These are phyloP conservation scores for Calocera viscosa DNA, from an alignment of 768 basidiomycete genomes.

Conservation along the genomic window DNA sequence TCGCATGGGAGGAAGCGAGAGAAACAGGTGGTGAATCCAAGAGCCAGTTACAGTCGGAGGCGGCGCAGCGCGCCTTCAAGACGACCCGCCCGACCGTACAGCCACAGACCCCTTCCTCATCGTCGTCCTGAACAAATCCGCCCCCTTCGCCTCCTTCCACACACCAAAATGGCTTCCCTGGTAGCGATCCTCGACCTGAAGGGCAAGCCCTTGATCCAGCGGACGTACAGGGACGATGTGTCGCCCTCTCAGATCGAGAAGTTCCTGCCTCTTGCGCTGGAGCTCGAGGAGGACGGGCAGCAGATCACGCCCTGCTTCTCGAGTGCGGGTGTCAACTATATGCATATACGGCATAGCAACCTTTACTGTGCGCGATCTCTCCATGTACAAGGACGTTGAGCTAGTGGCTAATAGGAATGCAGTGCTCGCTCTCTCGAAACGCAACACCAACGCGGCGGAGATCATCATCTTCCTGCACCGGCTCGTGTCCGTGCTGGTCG, in stretches of 20 bases:
- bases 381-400: not conserved
- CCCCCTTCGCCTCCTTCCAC: not conserved
- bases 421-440: constrained; percentile 94
- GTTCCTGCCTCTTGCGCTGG: constrained; percentile 83
- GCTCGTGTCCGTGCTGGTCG: constrained; percentile 71
- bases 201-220: constrained; percentile 93
- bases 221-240: constrained; percentile 94
- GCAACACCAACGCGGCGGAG: constrained; percentile 91
- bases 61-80: too few species aligned
- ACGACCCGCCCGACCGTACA: constrained; percentile 2
- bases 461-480: constrained; percentile 94
- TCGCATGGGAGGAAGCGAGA: not conserved
- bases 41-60: too few species aligned
- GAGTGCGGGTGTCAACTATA: constrained; percentile 88
- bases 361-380: constrained; percentile 61
- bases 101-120: not conserved
- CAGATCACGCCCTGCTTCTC: constrained; percentile 96
- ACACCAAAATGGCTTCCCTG: constrained; percentile 42
- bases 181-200: constrained; percentile 97
- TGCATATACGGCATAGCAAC: constrained; percentile 97
- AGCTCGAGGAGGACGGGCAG: constrained; percentile 94
- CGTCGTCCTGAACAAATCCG: not conserved
- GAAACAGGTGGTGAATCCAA: not conserved
- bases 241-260: constrained; percentile 78
- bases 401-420: constrained; percentile 8